phyloP scores from a whole-genome alignment of 2,329 filamentous ascomycete genomes.

The Phialophora macrospora region DNA sequence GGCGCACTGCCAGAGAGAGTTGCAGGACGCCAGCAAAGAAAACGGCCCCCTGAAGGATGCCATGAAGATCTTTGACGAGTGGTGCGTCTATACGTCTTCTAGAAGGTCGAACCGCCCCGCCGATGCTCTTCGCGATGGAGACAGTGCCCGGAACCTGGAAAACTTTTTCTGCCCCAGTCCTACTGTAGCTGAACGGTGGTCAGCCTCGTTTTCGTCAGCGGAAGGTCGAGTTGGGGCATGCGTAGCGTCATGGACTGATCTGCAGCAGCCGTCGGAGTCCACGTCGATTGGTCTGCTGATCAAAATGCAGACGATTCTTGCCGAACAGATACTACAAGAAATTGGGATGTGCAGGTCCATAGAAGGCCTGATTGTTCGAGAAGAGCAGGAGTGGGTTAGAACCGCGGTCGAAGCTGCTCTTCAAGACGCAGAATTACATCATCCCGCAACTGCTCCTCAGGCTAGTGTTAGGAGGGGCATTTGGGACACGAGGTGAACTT shows the following conservation, averaged over 20 bases:
- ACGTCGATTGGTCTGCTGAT: conserved; percentile 29
- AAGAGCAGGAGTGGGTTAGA: conserved; percentile 24
- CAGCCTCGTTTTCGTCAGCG: conserved; percentile 19
- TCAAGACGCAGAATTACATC: conserved; percentile 20
- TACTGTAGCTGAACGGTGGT: conserved; percentile 21
- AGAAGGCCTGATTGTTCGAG: conserved; percentile 26
- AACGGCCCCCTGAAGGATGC: conserved; percentile 21
- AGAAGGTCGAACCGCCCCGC: conserved; percentile 6
- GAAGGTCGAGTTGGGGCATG: conserved; percentile 19
- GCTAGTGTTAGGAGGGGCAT: conserved; percentile 21
- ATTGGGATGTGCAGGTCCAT: conserved; percentile 28
- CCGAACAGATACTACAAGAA: conserved; percentile 26
- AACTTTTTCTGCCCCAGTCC: conserved; percentile 2
- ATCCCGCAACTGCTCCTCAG: neutral
- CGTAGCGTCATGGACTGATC: conserved; percentile 20
- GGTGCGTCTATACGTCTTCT: conserved; percentile 19
- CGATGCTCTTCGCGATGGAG: neutral
- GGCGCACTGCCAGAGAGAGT: conserved; percentile 21
- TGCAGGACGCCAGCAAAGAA: conserved; percentile 14
- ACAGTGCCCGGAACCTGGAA: neutral
- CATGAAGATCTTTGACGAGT: conserved; percentile 26
- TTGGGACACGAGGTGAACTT: conserved; percentile 8
- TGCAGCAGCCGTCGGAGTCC: conserved; percentile 6
- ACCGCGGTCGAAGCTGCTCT: conserved; percentile 22
- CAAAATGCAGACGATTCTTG: conserved; percentile 21